Evolutionary conservation across 495 filamentous ascomycete species (phyloP).

Genomic region (Penicillium waksmanii): DNA sequence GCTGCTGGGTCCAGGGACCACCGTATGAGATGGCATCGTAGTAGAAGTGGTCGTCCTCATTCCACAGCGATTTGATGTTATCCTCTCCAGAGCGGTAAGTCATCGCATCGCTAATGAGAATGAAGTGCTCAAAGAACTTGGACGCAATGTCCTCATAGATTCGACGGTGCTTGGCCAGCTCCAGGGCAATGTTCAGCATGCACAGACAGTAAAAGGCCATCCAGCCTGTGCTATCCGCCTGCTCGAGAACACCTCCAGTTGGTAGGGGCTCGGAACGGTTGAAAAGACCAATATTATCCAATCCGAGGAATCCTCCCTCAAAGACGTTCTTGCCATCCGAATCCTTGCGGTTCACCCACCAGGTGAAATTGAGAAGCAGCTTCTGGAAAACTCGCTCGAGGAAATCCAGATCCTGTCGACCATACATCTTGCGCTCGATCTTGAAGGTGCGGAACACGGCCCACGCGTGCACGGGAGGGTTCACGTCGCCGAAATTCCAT

Average conservation of each 20-base stretch:
- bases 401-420: constrained; percentile 91
- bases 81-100: constrained; percentile 79
- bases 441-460: constrained; percentile 94
- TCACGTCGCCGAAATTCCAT: constrained; percentile 98
- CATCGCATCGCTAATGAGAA: constrained; percentile 98
- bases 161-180: constrained; percentile 92
- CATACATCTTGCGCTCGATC: constrained; percentile 96
- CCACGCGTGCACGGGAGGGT: constrained; percentile 97
- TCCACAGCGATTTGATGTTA: constrained; percentile 83
- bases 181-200: constrained; percentile 96
- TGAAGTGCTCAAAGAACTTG: constrained; percentile 98
- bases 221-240: constrained; percentile 97
- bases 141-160: constrained; percentile 97
- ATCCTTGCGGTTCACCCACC: constrained; percentile 98
- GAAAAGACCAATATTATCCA: constrained; percentile 97
- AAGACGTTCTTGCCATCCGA: constrained; percentile 93
- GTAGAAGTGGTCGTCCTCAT: constrained; percentile 94
- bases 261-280: constrained; percentile 97
- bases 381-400: constrained; percentile 97
- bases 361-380: constrained; percentile 93
- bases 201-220: constrained; percentile 95
- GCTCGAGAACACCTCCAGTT: constrained; percentile 89
- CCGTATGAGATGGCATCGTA: constrained; percentile 98
- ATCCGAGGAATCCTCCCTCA: constrained; percentile 93
- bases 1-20: constrained; percentile 87